Evolutionary conservation across 2,329 filamentous ascomycete genomes (phyloP), one percentile per base, ranked within the genome.

Genomic region (Didymella pinodella): DNA sequence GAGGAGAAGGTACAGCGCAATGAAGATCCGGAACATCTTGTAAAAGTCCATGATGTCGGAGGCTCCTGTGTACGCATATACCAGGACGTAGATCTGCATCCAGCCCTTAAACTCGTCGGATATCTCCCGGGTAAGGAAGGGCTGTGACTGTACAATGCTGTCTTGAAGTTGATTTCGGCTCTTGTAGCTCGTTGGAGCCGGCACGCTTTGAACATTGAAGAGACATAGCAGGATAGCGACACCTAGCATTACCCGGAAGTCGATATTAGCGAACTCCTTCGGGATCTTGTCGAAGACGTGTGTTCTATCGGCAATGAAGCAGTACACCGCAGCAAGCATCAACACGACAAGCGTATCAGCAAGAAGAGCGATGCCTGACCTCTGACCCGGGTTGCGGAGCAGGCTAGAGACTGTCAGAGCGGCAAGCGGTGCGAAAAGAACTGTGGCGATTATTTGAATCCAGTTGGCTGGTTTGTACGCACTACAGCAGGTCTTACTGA

Each of bases 81-180:
- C 75, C 18, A 88, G 74, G 43, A 85, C 77, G 18, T 82, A 73
- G 14, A 80, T 79, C 63, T 88, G 86, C 84, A 89, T 86, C 80
- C 85, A 84, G 2, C 88, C 88, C 75, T 88, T 89, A 82, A 86
- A 88, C 69, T 90, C 88, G 61, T 88, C 82, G 0, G 84, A 85
- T 64, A 88, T 85, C 45, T 83, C 78, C 49, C 86, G 80, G 0
- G 83, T 80, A 5, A 88, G 74, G 52, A 84, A 82, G 1, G 54
- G 14, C 10, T 28, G 29, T 11, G 25, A 36, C 28, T 48, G 54
- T 14, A 25, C 26, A 22, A 8, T 8, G 6, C 48, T 53, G 10
- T 56, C 52, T 16, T 36, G 25, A 1, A 73, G 73, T 4, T 40
- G 43, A 57, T 26, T 65, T 22, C 32, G 62, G 41, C 22, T 59